Conservation (phyloP, 345 rosid species). For the Litchi chinensis region DNA sequence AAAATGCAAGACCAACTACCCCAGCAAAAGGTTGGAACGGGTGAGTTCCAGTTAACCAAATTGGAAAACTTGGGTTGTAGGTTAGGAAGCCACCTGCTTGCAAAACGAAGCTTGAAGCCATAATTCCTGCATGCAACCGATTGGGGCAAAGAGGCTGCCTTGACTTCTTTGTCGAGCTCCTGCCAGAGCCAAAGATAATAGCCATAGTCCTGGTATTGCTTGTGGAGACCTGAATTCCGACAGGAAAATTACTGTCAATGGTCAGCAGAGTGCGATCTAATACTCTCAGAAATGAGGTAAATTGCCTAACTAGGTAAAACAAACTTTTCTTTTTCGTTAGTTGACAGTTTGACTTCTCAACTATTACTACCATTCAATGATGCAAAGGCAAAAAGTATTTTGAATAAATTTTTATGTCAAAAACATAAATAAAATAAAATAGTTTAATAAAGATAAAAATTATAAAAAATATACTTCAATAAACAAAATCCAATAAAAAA, state of each 20-base stretch:
- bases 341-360: neutral
- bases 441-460: neutral
- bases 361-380: neutral
- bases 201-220: slow-evolving; percentile 83
- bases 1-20: slow-evolving; percentile 61
- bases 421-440: neutral
- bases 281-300: too few species aligned
- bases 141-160: slow-evolving; percentile 69
- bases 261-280: neutral
- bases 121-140: slow-evolving; percentile 73
- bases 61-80: slow-evolving; percentile 43
- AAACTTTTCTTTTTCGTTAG: too few species aligned
- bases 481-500: too few species aligned
- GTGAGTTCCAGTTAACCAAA: slow-evolving; percentile 66
- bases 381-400: neutral
- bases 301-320: too few species aligned
- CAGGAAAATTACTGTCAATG: neutral
- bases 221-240: slow-evolving; percentile 52
- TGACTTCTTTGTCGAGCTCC: slow-evolving; percentile 59
- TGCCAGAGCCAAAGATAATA: slow-evolving; percentile 67
- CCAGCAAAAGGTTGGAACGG: slow-evolving; percentile 87
- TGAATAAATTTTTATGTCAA: neutral
- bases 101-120: slow-evolving; percentile 64
- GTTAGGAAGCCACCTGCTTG: slow-evolving; percentile 65
- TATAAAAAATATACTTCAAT: too few species aligned